phyloP scores from a whole-genome alignment of 2,329 filamentous ascomycete species.

The Immersiporthe knoxdaviesiana region DNA sequence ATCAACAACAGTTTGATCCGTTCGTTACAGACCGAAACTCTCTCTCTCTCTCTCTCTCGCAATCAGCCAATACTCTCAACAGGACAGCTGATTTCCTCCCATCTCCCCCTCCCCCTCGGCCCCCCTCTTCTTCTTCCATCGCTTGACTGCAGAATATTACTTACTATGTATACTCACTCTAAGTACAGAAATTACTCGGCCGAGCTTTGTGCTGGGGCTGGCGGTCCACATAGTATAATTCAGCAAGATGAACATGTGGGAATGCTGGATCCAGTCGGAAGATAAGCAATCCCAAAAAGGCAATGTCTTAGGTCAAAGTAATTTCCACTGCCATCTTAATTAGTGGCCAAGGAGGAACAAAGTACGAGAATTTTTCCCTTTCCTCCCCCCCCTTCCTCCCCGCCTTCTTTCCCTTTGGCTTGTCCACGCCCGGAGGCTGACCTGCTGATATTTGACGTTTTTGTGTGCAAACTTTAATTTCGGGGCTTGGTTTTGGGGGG shows the following conservation, averaged over 20 bases:
- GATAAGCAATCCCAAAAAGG: not conserved
- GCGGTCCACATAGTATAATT: not conserved
- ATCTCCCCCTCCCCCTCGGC: not conserved
- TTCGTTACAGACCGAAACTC: not conserved
- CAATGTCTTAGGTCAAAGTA: conserved; percentile 12
- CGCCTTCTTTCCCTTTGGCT: not conserved
- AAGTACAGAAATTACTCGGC: not conserved
- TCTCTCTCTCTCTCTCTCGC: not conserved
- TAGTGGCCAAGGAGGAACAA: not conserved
- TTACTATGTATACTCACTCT: not conserved
- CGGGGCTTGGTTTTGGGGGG: not conserved
- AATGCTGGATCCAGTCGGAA: not conserved
- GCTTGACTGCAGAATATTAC: too few relatives aligned
- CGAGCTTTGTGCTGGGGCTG: not conserved
- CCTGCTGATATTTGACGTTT: not conserved
- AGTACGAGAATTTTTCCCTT: not conserved
- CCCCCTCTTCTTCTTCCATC: not conserved
- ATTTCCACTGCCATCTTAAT: not conserved
- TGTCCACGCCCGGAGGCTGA: not conserved
- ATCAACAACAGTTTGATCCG: too few relatives aligned
- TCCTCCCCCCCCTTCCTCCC: too few relatives aligned
- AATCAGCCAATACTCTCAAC: too few relatives aligned
- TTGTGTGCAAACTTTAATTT: conserved; percentile 8
- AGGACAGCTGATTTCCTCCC: too few relatives aligned
- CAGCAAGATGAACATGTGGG: not conserved